Percentiles rank a stretch among this genome's conserved stretches.
Evolutionary conservation across 495 filamentous ascomycete genomes (phyloP).

Genomic region (Annulohypoxylon bovei): DNA sequence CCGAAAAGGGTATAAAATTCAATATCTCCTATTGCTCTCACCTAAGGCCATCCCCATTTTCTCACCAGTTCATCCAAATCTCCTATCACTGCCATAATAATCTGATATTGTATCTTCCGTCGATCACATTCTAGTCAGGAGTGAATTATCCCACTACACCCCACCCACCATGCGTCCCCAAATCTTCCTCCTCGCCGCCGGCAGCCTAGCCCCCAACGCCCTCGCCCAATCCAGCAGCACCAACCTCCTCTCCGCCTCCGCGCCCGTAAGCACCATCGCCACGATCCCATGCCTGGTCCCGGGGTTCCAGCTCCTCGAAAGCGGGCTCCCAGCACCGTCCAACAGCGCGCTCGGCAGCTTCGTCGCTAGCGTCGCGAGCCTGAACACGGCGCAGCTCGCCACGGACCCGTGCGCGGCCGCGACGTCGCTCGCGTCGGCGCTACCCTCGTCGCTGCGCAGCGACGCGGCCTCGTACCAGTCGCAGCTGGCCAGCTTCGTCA

Average conservation of each 20-base stretch:
- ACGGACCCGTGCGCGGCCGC: slow-evolving; percentile 5
- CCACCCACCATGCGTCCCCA: slow-evolving; percentile 10
- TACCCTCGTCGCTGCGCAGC: slow-evolving; percentile 26
- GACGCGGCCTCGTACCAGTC: slow-evolving; percentile 29
- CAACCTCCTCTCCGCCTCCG: neutral
- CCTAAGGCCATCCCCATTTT: neutral
- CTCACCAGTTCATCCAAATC: neutral
- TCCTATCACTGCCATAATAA: neutral
- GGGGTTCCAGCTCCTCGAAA: neutral
- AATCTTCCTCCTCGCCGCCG: slow-evolving; percentile 9
- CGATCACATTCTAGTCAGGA: neutral
- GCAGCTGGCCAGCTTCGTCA: slow-evolving; percentile 24
- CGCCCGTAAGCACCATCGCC: neutral
- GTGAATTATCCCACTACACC: neutral
- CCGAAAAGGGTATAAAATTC: neutral
- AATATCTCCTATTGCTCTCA: neutral
- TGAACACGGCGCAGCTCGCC: slow-evolving; percentile 1
- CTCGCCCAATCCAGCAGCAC: neutral
- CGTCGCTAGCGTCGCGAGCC: neutral
- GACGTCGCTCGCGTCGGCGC: neutral
- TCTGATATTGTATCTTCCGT: neutral
- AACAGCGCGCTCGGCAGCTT: neutral
- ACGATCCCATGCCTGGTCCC: neutral
- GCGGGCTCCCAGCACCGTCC: neutral
- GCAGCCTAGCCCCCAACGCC: slow-evolving; percentile 14